Conservation (phyloP, 2,329 filamentous ascomycete genomes). For the Coniochaeta sp. region DNA sequence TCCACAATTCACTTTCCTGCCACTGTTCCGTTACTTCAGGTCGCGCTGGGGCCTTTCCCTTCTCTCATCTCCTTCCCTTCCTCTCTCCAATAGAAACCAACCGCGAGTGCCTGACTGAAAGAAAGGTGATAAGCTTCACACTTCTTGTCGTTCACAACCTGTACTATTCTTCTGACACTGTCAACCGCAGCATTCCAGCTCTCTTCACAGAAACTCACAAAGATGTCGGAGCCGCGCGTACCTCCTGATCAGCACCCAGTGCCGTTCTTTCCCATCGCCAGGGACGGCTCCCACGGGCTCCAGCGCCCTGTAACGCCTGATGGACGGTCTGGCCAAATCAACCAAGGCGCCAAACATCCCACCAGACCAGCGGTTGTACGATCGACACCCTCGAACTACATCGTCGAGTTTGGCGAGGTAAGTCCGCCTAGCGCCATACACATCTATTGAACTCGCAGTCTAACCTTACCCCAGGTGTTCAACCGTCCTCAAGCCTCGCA, state of each 20-base stretch:
- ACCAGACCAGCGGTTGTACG: background rate
- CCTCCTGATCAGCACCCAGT: background rate
- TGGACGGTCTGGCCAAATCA: background rate
- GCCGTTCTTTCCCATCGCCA: background rate
- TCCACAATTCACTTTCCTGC: background rate
- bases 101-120: background rate
- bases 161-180: background rate
- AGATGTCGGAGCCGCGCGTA: background rate
- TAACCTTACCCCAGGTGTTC: background rate
- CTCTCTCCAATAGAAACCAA: background rate
- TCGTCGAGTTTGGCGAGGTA: background rate
- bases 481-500: background rate
- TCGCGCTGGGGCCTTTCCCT: background rate
- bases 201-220: background rate
- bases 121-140: background rate
- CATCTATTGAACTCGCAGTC: background rate
- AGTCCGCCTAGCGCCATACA: background rate
- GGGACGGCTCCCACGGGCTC: background rate
- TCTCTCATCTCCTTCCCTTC: background rate
- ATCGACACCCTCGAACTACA: background rate
- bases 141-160: background rate
- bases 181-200: background rate
- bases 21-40: background rate
- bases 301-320: background rate
- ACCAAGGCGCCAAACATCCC: background rate